Percentiles rank a stretch among this genome's conserved stretches.
Conservation (phyloP, 2,329 filamentous ascomycete genomes). For the Pezicula carpinea region DNA sequence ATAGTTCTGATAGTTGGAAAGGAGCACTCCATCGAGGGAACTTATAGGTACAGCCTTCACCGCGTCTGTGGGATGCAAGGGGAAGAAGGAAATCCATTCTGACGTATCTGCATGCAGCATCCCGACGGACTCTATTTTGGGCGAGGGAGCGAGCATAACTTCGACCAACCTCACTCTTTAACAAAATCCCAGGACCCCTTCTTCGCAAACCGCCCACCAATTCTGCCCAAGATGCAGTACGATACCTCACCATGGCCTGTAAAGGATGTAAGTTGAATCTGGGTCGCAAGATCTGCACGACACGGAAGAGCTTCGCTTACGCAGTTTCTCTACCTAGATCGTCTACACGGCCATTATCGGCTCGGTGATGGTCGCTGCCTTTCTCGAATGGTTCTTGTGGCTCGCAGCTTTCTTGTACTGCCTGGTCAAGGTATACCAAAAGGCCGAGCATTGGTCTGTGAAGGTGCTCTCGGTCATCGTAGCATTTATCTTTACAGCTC, state of each 20-base stretch:
- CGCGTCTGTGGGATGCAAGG: neutral
- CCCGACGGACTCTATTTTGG: neutral
- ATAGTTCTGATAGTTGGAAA: neutral
- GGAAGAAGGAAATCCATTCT: conserved; percentile 1
- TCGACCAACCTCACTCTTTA: neutral
- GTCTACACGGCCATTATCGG: conserved; percentile 80
- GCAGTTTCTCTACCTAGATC: conserved; percentile 51
- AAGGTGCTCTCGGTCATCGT: conserved; percentile 72
- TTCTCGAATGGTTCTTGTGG: conserved; percentile 94
- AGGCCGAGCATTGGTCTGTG: conserved; percentile 85
- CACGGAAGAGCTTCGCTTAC: conserved; percentile 5
- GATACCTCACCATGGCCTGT: conserved; percentile 45
- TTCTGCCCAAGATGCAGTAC: conserved; percentile 34
- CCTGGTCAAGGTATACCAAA: conserved; percentile 78
- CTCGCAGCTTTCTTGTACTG: conserved; percentile 92
- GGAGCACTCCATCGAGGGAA: neutral
- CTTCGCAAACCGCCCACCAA: neutral
- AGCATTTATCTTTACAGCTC: conserved; percentile 64
- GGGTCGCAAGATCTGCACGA: too few relatives aligned
- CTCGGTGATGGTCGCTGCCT: conserved; percentile 74
- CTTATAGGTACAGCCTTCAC: neutral
- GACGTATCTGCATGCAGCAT: conserved; percentile 1
- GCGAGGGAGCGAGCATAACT: neutral
- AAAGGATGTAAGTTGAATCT: conserved; percentile 36
- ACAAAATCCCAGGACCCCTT: neutral